phyloP scores from a whole-genome alignment of 2,329 filamentous ascomycete species.

The Chaetomium strumarium region DNA sequence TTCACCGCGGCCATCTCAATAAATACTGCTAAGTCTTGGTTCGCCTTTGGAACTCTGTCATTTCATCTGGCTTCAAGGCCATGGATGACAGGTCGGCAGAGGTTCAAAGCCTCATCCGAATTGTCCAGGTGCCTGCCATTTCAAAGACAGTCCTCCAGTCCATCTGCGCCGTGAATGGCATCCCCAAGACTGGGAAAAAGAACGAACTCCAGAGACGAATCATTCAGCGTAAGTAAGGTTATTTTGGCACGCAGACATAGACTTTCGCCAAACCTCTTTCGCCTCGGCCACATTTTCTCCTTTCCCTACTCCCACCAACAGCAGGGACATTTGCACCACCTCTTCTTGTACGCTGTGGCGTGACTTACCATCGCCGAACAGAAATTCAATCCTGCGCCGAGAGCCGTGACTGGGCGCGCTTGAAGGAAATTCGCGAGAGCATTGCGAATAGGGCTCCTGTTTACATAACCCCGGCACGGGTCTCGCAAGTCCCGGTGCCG shows the following conservation, averaged over 20 bases:
- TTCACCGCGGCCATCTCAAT: too few relatives aligned
- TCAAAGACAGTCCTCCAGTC: slow-evolving; percentile 63
- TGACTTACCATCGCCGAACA: slow-evolving; percentile 23
- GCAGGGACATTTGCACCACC: not conserved
- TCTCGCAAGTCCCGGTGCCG: too few relatives aligned
- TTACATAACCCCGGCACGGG: slow-evolving; percentile 24
- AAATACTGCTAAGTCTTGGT: not conserved
- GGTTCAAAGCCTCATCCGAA: slow-evolving; percentile 39
- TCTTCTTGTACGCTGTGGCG: not conserved
- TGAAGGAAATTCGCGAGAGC: slow-evolving; percentile 40
- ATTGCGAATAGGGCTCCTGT: slow-evolving; percentile 28
- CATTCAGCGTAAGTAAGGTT: slow-evolving; percentile 59
- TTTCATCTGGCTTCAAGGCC: not conserved
- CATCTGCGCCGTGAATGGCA: slow-evolving; percentile 68
- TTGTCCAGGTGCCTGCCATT: slow-evolving; percentile 39
- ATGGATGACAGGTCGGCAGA: slow-evolving; percentile 32
- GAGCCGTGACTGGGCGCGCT: slow-evolving; percentile 35
- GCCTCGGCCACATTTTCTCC: not conserved
- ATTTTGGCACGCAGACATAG: not conserved
- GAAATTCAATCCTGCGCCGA: slow-evolving; percentile 38
- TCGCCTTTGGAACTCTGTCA: not conserved
- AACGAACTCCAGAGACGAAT: slow-evolving; percentile 73
- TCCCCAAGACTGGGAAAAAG: slow-evolving; percentile 80
- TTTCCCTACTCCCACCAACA: not conserved
- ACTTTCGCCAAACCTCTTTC: not conserved